Conservation (phyloP, 1,284 basidiomycete genomes). For the Papiliotrema flavescens region DNA sequence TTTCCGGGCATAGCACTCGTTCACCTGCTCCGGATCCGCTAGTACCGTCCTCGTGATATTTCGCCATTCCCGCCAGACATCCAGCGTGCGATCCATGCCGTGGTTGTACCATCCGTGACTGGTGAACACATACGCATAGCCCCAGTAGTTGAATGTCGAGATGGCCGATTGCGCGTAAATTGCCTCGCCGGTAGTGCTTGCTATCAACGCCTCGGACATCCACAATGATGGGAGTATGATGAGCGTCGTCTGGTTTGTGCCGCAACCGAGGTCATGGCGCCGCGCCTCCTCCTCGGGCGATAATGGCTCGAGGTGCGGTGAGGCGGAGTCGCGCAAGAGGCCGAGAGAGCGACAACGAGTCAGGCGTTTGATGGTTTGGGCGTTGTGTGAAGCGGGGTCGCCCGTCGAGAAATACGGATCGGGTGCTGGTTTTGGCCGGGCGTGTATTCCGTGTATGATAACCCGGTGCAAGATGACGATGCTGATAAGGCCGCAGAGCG, state of each 20-base stretch:
- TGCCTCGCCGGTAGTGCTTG: constrained; percentile 28
- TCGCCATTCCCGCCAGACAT: constrained; percentile 28
- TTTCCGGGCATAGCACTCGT: constrained; percentile 23
- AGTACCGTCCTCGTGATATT: constrained; percentile 32
- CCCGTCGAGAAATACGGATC: constrained; percentile 26
- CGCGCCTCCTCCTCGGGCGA: constrained; percentile 20
- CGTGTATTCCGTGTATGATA: neutral
- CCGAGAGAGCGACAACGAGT: constrained; percentile 24
- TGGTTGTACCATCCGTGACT: constrained; percentile 33
- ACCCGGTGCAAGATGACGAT: neutral
- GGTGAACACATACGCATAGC: constrained; percentile 37
- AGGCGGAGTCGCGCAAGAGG: constrained; percentile 27
- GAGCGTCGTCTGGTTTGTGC: constrained; percentile 36
- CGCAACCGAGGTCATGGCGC: constrained; percentile 23
- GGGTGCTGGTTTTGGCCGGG: no score
- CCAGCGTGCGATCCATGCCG: constrained; percentile 31
- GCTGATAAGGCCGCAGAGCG: neutral
- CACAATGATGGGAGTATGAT: constrained; percentile 33
- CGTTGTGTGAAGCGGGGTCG: constrained; percentile 32
- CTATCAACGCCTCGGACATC: constrained; percentile 28
- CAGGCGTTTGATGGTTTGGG: constrained; percentile 15
- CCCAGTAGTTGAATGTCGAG: constrained; percentile 31
- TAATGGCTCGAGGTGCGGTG: constrained; percentile 8
- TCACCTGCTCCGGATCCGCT: constrained; percentile 30
- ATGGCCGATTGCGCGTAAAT: constrained; percentile 40